Percentiles rank a stretch among this genome's conserved stretches.
Evolutionary conservation across 1,284 basidiomycete species (phyloP).

Genomic region (Stygiomarasmius scandens): DNA sequence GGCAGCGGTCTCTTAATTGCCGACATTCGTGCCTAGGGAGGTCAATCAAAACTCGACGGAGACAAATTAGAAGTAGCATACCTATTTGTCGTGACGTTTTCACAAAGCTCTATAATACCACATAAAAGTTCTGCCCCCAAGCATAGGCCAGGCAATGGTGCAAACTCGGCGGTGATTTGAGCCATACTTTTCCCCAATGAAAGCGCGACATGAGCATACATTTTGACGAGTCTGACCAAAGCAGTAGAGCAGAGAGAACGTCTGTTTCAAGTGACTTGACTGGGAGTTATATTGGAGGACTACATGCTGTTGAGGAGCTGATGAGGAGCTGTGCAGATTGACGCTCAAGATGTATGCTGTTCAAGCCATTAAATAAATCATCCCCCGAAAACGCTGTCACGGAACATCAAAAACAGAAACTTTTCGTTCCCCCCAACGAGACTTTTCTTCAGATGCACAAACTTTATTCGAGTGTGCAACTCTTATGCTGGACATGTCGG

Average conservation of each 20-base stretch:
- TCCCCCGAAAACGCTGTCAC: no score
- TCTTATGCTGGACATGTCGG: no score
- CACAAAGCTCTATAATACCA: slow-evolving; percentile 40
- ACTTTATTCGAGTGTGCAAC: no score
- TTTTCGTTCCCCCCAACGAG: no score
- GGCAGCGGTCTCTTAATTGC: slow-evolving; percentile 48
- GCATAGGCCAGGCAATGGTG: slow-evolving; percentile 50
- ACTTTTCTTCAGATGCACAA: no score
- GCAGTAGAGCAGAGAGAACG: no score
- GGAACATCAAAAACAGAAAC: no score
- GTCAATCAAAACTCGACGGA: slow-evolving; percentile 6
- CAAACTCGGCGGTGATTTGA: slow-evolving; percentile 47
- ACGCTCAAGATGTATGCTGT: not conserved
- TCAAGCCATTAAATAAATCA: no score
- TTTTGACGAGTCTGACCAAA: no score
- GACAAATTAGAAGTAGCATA: slow-evolving; percentile 18
- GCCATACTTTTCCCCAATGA: slow-evolving; percentile 37
- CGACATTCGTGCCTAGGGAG: slow-evolving; percentile 36
- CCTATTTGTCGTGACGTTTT: slow-evolving; percentile 51
- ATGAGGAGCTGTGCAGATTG: not conserved
- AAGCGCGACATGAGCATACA: not conserved
- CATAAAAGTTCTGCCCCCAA: slow-evolving; percentile 43
- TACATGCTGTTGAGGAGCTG: not conserved
- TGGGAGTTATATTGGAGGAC: not conserved
- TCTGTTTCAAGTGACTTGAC: not conserved